Percentiles rank a stretch among this genome's conserved stretches.
phyloP scores from a whole-genome alignment of 2,329 filamentous ascomycete species.

The Hortaea werneckii region DNA sequence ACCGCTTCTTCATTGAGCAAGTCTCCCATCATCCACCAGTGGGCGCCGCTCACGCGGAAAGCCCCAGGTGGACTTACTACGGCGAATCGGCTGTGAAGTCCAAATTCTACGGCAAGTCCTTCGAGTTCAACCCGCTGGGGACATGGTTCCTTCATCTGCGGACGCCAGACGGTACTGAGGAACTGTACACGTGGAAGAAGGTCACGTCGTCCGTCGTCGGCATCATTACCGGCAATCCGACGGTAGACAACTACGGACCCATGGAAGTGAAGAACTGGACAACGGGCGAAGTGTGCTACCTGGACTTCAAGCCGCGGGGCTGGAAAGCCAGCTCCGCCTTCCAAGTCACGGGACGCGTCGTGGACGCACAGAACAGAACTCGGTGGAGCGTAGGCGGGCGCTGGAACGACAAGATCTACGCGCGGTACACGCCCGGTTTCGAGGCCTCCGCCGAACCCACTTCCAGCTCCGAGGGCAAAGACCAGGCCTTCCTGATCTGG shows the following conservation, averaged over 20 bases:
- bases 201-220: slow-evolving; percentile 95
- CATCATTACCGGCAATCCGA: slow-evolving; percentile 92
- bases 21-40: slow-evolving; percentile 95
- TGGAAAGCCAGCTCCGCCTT: slow-evolving; percentile 94
- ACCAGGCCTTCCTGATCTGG: slow-evolving; percentile 86
- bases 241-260: slow-evolving; percentile 89
- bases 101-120: slow-evolving; percentile 95
- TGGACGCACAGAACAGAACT: slow-evolving; percentile 68
- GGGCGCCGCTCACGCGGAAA: slow-evolving; percentile 86
- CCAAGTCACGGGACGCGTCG: slow-evolving; percentile 75
- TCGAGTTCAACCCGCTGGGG: slow-evolving; percentile 90
- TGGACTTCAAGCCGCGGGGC: slow-evolving; percentile 91
- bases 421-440: slow-evolving; percentile 81
- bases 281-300: slow-evolving; percentile 73
- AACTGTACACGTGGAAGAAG: slow-evolving; percentile 98
- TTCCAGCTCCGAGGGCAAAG: slow-evolving; percentile 27
- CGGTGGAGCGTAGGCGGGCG: slow-evolving; percentile 84
- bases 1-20: slow-evolving; percentile 97
- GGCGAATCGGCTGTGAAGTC: slow-evolving; percentile 92
- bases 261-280: slow-evolving; percentile 99
- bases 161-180: slow-evolving; percentile 53
- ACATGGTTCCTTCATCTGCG: slow-evolving; percentile 92
- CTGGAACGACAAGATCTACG: slow-evolving; percentile 97
- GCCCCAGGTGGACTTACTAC: slow-evolving; percentile 89
- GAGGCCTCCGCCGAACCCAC: slow-evolving; percentile 57